phyloP scores from a whole-genome alignment of 768 basidiomycete species.

The Suillus fuscotomentosus region DNA sequence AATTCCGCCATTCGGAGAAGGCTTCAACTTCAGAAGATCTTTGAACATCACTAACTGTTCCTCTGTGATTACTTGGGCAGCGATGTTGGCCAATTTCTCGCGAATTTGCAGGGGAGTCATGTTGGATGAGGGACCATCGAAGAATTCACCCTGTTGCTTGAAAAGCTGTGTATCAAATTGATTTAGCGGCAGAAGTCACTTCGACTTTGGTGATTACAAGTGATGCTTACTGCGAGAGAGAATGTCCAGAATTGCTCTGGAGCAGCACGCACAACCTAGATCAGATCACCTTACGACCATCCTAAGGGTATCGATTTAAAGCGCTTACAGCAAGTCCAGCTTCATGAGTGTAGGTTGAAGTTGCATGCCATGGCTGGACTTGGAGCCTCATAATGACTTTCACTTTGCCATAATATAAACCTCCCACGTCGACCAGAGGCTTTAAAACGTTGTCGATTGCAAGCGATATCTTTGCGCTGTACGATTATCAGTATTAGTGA shows the following conservation, averaged over 20 bases:
- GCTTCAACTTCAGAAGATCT: conserved; percentile 61
- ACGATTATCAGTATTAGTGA: not conserved
- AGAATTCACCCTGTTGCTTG: conserved; percentile 74
- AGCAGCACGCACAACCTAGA: conserved; percentile 58
- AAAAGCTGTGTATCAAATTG: conserved; percentile 55
- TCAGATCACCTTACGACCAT: not conserved
- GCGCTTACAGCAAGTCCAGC: conserved; percentile 70
- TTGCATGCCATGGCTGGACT: conserved; percentile 78
- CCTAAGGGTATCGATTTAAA: not conserved
- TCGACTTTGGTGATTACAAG: not conserved
- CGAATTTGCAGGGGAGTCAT: conserved; percentile 73
- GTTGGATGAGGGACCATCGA: conserved; percentile 67
- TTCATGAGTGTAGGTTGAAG: conserved; percentile 79
- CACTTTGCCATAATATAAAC: conserved; percentile 69
- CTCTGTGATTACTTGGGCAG: conserved; percentile 49
- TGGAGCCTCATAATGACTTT: conserved; percentile 71
- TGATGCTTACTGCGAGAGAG: conserved; percentile 53
- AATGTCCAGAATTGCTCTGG: conserved; percentile 83
- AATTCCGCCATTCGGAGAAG: conserved; percentile 74
- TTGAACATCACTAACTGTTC: conserved; percentile 52
- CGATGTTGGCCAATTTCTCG: conserved; percentile 65
- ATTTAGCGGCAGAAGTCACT: not conserved
- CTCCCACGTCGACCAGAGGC: conserved; percentile 55
- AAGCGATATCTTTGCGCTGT: conserved; percentile 59
- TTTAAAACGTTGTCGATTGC: conserved; percentile 59